Conservation (phyloP, 345 rosid genomes). For the Carallia pectinifolia region DNA sequence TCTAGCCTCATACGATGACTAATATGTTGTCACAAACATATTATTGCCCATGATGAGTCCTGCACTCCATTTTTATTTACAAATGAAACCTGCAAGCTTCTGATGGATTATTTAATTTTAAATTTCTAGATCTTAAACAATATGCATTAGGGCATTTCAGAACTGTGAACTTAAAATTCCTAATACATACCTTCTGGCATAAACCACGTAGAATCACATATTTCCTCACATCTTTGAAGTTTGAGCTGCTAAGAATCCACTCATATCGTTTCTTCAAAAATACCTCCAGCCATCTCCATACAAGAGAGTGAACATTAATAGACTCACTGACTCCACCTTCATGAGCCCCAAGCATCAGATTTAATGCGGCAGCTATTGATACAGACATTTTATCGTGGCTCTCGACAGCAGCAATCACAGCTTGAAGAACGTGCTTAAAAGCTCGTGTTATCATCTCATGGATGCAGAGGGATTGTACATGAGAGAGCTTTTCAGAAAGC, state of each 20-base stretch:
- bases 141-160: not conserved
- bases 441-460: conserved; percentile 99
- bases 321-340: conserved; percentile 45
- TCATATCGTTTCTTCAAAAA: conserved; percentile 89
- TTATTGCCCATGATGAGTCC: not conserved
- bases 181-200: conserved; percentile 79
- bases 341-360: conserved; percentile 90
- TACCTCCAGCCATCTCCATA: conserved; percentile 86
- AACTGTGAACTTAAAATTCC: not conserved
- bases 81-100: not conserved
- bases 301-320: conserved; percentile 57
- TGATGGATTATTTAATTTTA: not conserved
- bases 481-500: conserved; percentile 92
- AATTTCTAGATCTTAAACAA: not conserved
- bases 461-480: conserved; percentile 90
- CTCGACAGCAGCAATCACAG: conserved; percentile 69
- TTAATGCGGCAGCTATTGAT: conserved; percentile 77
- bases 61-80: conserved; percentile 1
- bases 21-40: not conserved
- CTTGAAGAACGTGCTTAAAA: conserved; percentile 86
- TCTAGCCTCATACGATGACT: not conserved
- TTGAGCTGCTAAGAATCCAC: conserved; percentile 75
- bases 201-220: conserved; percentile 87
- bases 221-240: conserved; percentile 84
- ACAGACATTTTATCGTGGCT: conserved; percentile 63